Conservation (phyloP, 805 yeast species). For the Metschnikowia colocasiae region DNA sequence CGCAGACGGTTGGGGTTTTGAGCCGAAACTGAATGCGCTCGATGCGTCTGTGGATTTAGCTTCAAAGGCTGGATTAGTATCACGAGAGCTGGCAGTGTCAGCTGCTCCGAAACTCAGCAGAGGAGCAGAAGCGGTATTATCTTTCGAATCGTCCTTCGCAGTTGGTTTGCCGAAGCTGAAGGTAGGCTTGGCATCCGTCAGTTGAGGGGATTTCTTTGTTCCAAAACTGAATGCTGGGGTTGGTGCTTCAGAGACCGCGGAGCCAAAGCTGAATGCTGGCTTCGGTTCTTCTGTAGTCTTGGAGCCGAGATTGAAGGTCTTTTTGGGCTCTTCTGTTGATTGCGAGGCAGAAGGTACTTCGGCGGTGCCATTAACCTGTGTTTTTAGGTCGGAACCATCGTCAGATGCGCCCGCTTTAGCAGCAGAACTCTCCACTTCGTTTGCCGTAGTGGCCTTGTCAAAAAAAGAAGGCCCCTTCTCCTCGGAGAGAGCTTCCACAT, state of each 20-base stretch:
- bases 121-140: background rate
- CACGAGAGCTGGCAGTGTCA: too few species aligned
- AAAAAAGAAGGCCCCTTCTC: slow-evolving; percentile 1
- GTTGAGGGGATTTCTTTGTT: background rate
- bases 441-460: background rate
- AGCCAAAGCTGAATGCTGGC: background rate
- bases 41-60: background rate
- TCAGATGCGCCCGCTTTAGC: background rate
- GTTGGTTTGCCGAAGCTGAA: slow-evolving; percentile 7
- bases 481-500: slow-evolving; percentile 25
- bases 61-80: slow-evolving; percentile 8
- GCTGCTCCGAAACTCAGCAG: background rate
- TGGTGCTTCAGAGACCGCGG: background rate
- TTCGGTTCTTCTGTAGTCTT: background rate
- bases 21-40: background rate
- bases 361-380: background rate
- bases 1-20: slow-evolving; percentile 4
- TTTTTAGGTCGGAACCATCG: background rate
- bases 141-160: background rate
- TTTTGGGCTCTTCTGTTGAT: background rate
- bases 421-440: background rate
- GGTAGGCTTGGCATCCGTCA: background rate
- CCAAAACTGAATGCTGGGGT: slow-evolving; percentile 4
- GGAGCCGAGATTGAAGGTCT: background rate
- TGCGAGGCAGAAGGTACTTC: background rate